Evolutionary conservation across 768 basidiomycete genomes (phyloP).

Genomic region (Kwoniella europaea): DNA sequence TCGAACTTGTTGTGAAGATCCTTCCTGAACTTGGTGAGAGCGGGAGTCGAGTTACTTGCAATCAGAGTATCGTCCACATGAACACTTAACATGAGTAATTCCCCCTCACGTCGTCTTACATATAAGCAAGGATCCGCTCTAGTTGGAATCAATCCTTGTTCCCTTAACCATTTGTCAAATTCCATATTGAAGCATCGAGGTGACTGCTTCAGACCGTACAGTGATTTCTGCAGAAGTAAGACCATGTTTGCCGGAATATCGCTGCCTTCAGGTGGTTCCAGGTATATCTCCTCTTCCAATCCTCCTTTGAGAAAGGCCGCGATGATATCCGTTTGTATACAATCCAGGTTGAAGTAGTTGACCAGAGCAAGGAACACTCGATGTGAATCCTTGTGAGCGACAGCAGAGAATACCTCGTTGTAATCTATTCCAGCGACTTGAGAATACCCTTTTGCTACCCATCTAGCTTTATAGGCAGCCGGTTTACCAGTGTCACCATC

Average conservation of each 20-base stretch:
- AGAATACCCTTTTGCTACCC: conserved; percentile 28
- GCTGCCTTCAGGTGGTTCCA: conserved; percentile 20
- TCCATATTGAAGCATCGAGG: conserved; percentile 30
- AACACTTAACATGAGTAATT: conserved; percentile 9
- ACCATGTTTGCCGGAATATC: conserved; percentile 11
- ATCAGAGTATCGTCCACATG: conserved; percentile 30
- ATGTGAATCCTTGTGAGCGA: conserved; percentile 22
- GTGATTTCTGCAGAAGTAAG: conserved; percentile 14
- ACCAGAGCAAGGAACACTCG: conserved; percentile 27
- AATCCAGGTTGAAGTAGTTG: conserved; percentile 19
- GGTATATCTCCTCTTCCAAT: conserved; percentile 16
- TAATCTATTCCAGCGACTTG: conserved; percentile 26
- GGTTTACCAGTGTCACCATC: conserved; percentile 45
- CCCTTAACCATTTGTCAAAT: conserved; percentile 27
- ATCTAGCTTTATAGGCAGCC: conserved; percentile 33
- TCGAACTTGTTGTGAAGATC: conserved; percentile 13
- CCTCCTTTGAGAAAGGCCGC: conserved; percentile 29
- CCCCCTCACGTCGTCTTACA: conserved; percentile 1
- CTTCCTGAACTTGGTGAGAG: conserved; percentile 9
- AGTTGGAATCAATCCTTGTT: conserved; percentile 19
- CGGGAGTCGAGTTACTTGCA: conserved; percentile 13
- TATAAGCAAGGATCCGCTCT: conserved; percentile 6
- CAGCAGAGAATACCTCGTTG: conserved; percentile 27
- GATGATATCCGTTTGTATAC: conserved; percentile 26
- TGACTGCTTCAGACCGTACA: conserved; percentile 33